Base-by-base conservation (phyloP, 345 rosid genomes). In the Psidium guajava region DNA sequence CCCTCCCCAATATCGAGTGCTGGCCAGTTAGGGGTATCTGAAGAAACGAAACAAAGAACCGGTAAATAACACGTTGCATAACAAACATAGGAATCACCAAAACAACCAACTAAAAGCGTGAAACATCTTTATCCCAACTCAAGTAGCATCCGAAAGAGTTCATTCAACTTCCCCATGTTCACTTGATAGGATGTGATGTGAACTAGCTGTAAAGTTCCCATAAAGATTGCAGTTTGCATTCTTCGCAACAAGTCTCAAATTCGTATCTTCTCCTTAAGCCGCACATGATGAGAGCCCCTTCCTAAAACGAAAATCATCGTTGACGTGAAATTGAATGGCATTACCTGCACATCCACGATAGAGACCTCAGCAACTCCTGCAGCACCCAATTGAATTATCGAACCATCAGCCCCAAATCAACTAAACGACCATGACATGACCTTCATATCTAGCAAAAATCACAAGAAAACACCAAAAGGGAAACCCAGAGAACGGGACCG, bases 281-380 rank as follows among this genome's bases (percentile, higher is more conserved):
- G 18, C 77, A 32, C 44, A 8, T 22, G 77, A 64, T 69, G 77
- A 32, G 32, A 32, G 12, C 77, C 77, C 32, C 0, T 64, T 64
- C 75, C 75, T 28, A 15, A 64, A 15, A 7, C 0, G 22, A 0
- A 64, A 61, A 28, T 7, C 42, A 28, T 28, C 75, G 42, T 64
- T 10, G 0, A 64, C 32, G 32, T 28, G 85, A 9, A 44, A 54
- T 74, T 52, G 74, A 51, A 64, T 69, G 32, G 75, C 36, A 27
- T 55, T 90, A 95, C 98, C 93, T 91, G 93, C 77, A 82, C 86
- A 87, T 95, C 97, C 53, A 83, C 89, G 85, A 97, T 87, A 27
- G 96, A 97, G 86, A 97, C 90, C 89, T 92, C 95, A 52, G 99
- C 98, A 91, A 95, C 91, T 87, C 99, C 98, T 97, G 93, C 90